phyloP scores from a whole-genome alignment of 306 rosid genomes.

The Vigna trinervia region DNA sequence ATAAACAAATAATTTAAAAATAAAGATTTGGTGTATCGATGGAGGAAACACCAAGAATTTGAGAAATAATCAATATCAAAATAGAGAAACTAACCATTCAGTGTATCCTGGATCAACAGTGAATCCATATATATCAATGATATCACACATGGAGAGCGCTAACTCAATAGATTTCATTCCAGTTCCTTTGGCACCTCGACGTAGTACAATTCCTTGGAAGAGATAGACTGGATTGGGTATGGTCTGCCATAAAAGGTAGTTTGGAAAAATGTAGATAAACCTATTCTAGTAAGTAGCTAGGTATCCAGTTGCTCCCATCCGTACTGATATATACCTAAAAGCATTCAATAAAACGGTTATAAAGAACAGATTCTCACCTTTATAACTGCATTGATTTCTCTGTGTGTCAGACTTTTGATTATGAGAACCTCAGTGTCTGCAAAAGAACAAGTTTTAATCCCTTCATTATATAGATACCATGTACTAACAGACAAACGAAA shows the following conservation, averaged over 20 bases:
- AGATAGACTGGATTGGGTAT: slow-evolving; percentile 96
- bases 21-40: slow-evolving; percentile 32
- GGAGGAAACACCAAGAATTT: slow-evolving; percentile 15
- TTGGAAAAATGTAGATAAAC: slow-evolving; percentile 32
- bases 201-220: slow-evolving; percentile 97
- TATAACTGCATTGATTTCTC: slow-evolving; percentile 81
- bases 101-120: slow-evolving; percentile 99
- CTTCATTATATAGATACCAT: slow-evolving; percentile 24
- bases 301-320: slow-evolving; percentile 23
- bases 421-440: slow-evolving; percentile 88
- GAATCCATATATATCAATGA: slow-evolving; percentile 93
- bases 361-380: slow-evolving; percentile 65
- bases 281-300: slow-evolving; percentile 1
- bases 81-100: slow-evolving; percentile 75
- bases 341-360: slow-evolving; percentile 21
- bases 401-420: slow-evolving; percentile 89
- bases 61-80: slow-evolving; percentile 17
- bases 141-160: slow-evolving; percentile 97
- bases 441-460: slow-evolving; percentile 35
- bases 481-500: slow-evolving; percentile 25
- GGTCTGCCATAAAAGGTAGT: slow-evolving; percentile 63
- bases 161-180: slow-evolving; percentile 98
- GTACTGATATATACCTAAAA: slow-evolving; percentile 31
- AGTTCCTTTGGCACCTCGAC: slow-evolving; percentile 99
- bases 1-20: neutral